Evolutionary conservation across 805 yeast genomes (phyloP), one percentile per base, ranked within the genome.

Genomic region (Ogataea salicorniae): DNA sequence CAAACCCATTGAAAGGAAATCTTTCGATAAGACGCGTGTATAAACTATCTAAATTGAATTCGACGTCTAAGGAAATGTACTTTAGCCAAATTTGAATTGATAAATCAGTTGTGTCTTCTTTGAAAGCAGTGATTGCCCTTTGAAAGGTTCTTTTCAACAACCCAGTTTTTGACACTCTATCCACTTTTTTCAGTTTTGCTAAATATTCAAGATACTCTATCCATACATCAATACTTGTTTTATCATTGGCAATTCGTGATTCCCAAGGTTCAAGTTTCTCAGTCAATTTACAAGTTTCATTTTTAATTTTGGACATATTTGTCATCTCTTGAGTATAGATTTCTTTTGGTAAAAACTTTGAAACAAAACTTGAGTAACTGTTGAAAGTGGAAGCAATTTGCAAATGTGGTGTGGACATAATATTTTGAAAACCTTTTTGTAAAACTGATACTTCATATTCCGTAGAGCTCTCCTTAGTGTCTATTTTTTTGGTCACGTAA

Each of bases 291-390:
- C 62, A 64, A 0, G 77, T 68, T 5, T 64, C 35, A 16, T 41
- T 41, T 15, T 59, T 59, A 35, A 63, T 51, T n/a, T 53, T 46
- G 1, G 49, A 44, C 4, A 37, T 39, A 29, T 9, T 36, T 18
- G 4, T 39, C 35, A 33, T 26, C 39, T 20, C 59, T 0, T 44
- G 36, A 1, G 64, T 66, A 49, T 77, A 77, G 3, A 63, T 41
- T 1, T 54, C 54, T 0, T 26, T 26, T 26, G 60, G 44, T 20
- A 53, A 60, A 40, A 64, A 37, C 2, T 46, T 35, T 0, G 79
- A 62, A 2, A 77, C 63, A 45, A 76, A 74, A 0, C 59, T 23
- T 1, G 81, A 77, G 39, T 65, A 70, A 9, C 16, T 9, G 14
- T 17, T 26, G 22, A 35, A 42, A 20, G 33, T 35, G 8, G 36